These are phyloP conservation scores for Penicillium arizonense DNA, from an alignment of 495 filamentous ascomycete genomes.

Conservation along the genomic window DNA sequence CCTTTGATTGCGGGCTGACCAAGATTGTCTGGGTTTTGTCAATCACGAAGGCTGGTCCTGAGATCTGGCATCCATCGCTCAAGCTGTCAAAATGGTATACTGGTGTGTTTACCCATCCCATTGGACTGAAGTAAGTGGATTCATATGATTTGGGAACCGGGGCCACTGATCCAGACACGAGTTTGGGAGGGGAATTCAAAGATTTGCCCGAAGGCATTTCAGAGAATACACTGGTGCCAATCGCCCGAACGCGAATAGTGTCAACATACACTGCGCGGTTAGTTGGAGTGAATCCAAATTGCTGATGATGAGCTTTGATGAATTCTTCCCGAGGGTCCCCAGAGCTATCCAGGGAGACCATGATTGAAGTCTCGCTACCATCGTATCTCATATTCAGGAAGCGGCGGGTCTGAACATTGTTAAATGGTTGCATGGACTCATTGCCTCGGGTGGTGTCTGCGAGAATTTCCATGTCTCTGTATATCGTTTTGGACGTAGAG, in stretches of 20 bases:
- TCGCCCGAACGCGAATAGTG: constrained; percentile 79
- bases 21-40: constrained; percentile 93
- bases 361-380: constrained; percentile 45
- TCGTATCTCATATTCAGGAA: constrained; percentile 47
- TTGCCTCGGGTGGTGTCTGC: not conserved
- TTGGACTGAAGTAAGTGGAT: not conserved
- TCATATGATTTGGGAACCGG: constrained; percentile 46
- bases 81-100: constrained; percentile 78
- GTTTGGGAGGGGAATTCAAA: not conserved
- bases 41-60: constrained; percentile 81
- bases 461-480: constrained; percentile 61
- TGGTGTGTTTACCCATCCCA: constrained; percentile 67
- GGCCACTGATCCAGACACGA: not conserved
- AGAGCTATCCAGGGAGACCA: constrained; percentile 36
- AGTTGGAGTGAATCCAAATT: constrained; percentile 90
- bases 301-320: constrained; percentile 79
- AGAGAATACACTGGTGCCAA: constrained; percentile 36
- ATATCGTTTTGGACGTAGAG: not conserved
- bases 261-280: constrained; percentile 52
- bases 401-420: constrained; percentile 20
- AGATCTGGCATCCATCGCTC: constrained; percentile 63
- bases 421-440: constrained; percentile 11
- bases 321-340: constrained; percentile 75
- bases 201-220: not conserved
- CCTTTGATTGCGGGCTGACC: constrained; percentile 67